Percentiles rank a stretch among this genome's conserved stretches.
phyloP scores from a whole-genome alignment of 495 filamentous ascomycete species.

The Talaromyces wortmannii region DNA sequence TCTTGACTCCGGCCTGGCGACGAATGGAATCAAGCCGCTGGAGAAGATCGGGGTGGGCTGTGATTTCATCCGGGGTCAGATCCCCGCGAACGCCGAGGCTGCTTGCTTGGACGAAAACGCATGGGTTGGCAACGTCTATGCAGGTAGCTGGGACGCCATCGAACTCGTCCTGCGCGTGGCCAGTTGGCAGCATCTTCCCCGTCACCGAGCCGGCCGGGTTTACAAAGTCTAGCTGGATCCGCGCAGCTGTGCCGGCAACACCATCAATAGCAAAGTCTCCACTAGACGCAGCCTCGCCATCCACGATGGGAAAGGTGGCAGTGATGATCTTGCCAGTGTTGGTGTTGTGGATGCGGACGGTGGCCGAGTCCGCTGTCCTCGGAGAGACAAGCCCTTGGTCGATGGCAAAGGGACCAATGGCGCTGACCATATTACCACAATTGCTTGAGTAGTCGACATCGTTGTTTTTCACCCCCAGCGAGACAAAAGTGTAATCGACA shows the following conservation, averaged over 20 bases:
- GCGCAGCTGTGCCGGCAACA: conserved; percentile 51
- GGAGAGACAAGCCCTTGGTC: conserved; percentile 40
- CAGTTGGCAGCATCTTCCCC: conserved; percentile 58
- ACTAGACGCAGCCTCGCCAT: conserved; percentile 37
- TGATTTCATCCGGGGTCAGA: conserved; percentile 47
- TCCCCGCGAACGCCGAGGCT: conserved; percentile 43
- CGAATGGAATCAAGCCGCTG: conserved; percentile 53
- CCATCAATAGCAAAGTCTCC: conserved; percentile 63
- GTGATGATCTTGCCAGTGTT: conserved; percentile 45
- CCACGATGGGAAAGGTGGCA: conserved; percentile 38
- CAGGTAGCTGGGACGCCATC: conserved; percentile 43
- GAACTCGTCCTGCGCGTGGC: conserved; percentile 45
- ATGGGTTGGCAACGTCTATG: conserved; percentile 63
- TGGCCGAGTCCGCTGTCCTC: conserved; percentile 8
- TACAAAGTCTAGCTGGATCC: conserved; percentile 55
- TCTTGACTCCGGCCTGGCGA: conserved; percentile 48
- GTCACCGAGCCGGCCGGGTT: conserved; percentile 64
- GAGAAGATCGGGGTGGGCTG: conserved; percentile 38
- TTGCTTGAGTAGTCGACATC: conserved; percentile 60
- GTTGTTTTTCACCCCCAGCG: conserved; percentile 52
- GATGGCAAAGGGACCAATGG: conserved; percentile 60
- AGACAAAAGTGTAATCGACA: conserved; percentile 68
- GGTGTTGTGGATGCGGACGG: conserved; percentile 45
- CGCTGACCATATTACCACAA: conserved; percentile 66
- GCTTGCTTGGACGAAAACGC: conserved; percentile 51